Base-by-base conservation (phyloP, 129 eudicot species). In the Pseudognaphalium luteoalbum region DNA sequence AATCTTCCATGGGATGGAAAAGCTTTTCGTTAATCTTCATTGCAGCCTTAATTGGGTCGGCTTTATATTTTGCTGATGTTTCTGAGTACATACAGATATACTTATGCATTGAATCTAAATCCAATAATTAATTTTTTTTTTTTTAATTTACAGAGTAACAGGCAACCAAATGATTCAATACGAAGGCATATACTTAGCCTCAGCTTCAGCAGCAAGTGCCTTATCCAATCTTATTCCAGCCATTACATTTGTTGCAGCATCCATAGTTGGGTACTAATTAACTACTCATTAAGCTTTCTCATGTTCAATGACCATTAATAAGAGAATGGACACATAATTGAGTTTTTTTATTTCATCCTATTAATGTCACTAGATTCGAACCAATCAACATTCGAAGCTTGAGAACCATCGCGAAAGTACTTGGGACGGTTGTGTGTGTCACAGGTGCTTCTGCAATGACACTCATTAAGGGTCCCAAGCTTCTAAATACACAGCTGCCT, bases 151-250 rank as follows among this genome's bases (percentile, higher is more conserved):
- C 90, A 94, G 98, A 21, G 77, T 94, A 69, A 87, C 92, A 16
- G 56, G 79, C 5, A 85, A 87, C 81, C 98, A 94, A 84, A 94
- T 82, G 69, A 16, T 87, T 5, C 86, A 80, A 66, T 88, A 85
- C 44, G 90, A 89, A 85, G 97, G 97, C 6, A 65, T 94, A 74
- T 87, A 80, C 79, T 61, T 91, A 35, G 91, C 93, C 28, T 94
- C 99, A 57, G 85, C 99, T 16, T 85, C 96, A 30, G 86, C 83
- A 10, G 99, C 90, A 76, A 85, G 91, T 81, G 94, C 93, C 33
- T 76, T 89, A 81, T 72, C 76, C 39, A 94, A 94, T 74, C 87
- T 94, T 37, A 84, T 86, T 70, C 99, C 99, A 5, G 97, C 94
- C 59, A 73, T 94, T 67, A 94, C 99, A 57, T 91, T 94, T 81